Base-by-base conservation (phyloP, 768 basidiomycete genomes). In the Mycena leptocephala region DNA sequence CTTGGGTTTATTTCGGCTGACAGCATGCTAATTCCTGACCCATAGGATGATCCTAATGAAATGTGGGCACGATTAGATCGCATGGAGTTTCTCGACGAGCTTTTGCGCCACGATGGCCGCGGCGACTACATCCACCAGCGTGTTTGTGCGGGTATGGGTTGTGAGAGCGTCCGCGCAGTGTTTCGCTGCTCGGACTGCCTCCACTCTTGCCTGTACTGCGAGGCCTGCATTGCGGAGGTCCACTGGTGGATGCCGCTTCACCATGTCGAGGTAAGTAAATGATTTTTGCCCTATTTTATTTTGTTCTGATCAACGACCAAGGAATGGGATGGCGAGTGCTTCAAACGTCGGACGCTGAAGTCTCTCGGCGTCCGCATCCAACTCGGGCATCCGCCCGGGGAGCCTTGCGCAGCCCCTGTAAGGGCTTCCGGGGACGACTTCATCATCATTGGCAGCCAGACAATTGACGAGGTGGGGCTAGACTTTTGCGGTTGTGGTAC, bases 181-280 rank as follows among this genome's bases (percentile, higher is more conserved):
- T 59, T 33, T 9, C 56, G 56, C 0, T 59, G 56, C 56, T 16
- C 16, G 3, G 55, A 56, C 28, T 56, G 55, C 55, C 6, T 56
- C 1, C n/a, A 56, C 14, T 30, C 55, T 16, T 56, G 55, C 28
- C n/a, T 56, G 3, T 56, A 56, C 18, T 56, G 55, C 30, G n/a
- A 32, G 28, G 30, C 11, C 5, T 56, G 55, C 16, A 5, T 56
- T 14, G 2, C 6, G 18, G 8, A 5, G 1, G 33, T 56, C 1
- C 55, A 56, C n/a, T 3, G 20, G 14, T 13, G 55, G 5, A 56
- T 28, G 7, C 55, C 55, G 1, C 20, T 56, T 9, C 55, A 81
- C 55, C 59, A 39, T 16, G 55, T 81, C 18, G 72, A 76, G 71
- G 75, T 77, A 11, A 11, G 59, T 59, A n/a, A 5, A n/a, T 28